phyloP scores from a whole-genome alignment of 306 rosid genomes.

The Fragaria iinumae region DNA sequence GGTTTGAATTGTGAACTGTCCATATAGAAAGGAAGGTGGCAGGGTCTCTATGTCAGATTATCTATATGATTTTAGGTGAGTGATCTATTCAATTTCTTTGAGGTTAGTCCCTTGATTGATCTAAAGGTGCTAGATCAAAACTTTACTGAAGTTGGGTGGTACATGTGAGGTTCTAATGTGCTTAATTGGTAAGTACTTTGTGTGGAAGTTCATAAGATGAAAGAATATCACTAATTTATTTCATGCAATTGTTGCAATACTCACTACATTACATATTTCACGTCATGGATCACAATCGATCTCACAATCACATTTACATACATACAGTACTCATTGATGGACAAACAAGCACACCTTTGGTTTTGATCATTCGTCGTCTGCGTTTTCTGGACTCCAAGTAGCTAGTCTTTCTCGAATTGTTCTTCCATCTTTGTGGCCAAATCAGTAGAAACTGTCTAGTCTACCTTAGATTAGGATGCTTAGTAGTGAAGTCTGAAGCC shows the following conservation, averaged over 20 bases:
- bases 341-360: neutral
- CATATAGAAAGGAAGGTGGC: neutral
- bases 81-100: neutral
- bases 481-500: slow-evolving; percentile 8
- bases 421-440: slow-evolving; percentile 22
- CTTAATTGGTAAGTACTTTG: neutral
- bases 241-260: neutral
- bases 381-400: neutral
- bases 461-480: slow-evolving; percentile 23
- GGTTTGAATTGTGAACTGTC: neutral
- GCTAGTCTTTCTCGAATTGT: slow-evolving; percentile 9
- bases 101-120: neutral
- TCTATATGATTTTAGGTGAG: neutral
- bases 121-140: neutral
- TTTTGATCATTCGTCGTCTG: neutral
- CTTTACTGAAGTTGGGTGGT: neutral
- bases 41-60: too few species aligned
- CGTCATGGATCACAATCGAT: neutral
- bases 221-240: neutral
- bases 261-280: neutral
- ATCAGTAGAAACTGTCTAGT: slow-evolving; percentile 13
- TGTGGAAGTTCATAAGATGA: neutral
- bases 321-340: neutral
- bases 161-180: neutral
- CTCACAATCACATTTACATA: slow-evolving; percentile 1